Base-by-base conservation (phyloP, 176 grass and related monocot species). In the Elymus sibiricus region DNA sequence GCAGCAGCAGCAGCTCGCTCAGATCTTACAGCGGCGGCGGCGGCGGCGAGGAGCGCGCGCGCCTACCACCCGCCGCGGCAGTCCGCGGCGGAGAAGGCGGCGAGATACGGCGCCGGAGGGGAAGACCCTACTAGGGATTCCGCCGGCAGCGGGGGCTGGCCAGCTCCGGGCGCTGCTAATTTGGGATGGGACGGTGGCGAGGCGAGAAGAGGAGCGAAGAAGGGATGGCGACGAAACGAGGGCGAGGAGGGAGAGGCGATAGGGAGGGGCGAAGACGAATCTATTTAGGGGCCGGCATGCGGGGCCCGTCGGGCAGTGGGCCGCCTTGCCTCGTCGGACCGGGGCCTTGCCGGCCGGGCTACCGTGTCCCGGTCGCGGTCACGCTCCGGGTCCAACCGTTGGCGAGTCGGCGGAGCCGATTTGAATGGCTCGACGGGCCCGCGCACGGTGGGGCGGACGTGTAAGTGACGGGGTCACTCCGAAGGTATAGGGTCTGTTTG, bases 241-340 rank as follows among this genome's bases (percentile, higher is more conserved):
- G 83, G 74, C 83, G 88, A 90, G 58, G 79, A 60, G 74, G 82
- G 80, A 90, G 67, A 84, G 85, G 47, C 68, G 75, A 86, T 27
- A 24, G 73, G 14, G 85, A 80, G 17, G 42, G 78, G 59, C 32
- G 64, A 84, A 32, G 82, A 75, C 47, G 89, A 79, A 78, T 82
- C 79, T 51, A 74, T 28, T 76, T 73, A 88, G 78, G 22, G 11
- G 68, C 64, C 61, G 87, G 68, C 78, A 71, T 9, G 85, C 86
- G 60, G 89, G 85, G 1, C 46, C 84, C 46, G 4, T 0, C 1
- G 5, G 27, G 39, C 75, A 68, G 60, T 37, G 78, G 19, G 38
- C 64, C 10, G n/a, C 6, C 14, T n/a, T 2, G 34, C 60, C 70
- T 53, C 86, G 79, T 64, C 28, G 39, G 40, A 51, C 27, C 27